Evolutionary conservation across 257 asterid species (phyloP), one percentile per base, ranked within the genome.

Genomic region (Datura wrightii): DNA sequence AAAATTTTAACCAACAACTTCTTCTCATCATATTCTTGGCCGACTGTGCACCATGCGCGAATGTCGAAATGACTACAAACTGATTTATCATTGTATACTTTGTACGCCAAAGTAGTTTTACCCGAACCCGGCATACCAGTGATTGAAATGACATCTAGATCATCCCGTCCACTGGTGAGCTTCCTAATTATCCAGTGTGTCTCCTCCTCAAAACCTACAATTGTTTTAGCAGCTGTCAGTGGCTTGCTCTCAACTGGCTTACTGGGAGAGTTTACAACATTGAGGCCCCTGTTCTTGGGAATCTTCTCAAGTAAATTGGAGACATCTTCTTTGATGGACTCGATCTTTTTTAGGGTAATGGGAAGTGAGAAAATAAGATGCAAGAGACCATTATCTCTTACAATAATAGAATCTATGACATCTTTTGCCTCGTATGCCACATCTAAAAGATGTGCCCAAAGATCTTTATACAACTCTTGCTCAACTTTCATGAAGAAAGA

Each of bases 151-250:
- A 79, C 82, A 79, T 79, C 82, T 53, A 52, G 44, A 10, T 1
- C n/a, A 8, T 3, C 16, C 16, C 3, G 44, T 53, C 48, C 48
- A 16, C 65, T 6, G 8, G 48, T 34, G 63, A 79, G 82, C 15
- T 34, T 53, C 19, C 14, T 1, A 3, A 78, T 78, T 78, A 79
- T 31, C 59, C 8, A 48, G 3, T 79, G 1, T 52, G 82, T 79
- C 46, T 79, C 82, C 82, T 79, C 46, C 19, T 79, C 9, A 52
- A 79, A 79, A 15, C 67, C 83, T n/a, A 79, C 83, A n/a, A 15
- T 41, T 79, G 34, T 52, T 52, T 79, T 8, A n/a, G 9, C 36
- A 54, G 46, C 5, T 50, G 8, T 1, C 8, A 4, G 1, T 36
- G 65, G 41, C 34, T 36, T 37, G 37, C 54, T 4, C 0, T 41